Evolutionary conservation across 345 rosid genomes (phyloP), one percentile per base, ranked within the genome.

Genomic region (Eutrema yunnanense): DNA sequence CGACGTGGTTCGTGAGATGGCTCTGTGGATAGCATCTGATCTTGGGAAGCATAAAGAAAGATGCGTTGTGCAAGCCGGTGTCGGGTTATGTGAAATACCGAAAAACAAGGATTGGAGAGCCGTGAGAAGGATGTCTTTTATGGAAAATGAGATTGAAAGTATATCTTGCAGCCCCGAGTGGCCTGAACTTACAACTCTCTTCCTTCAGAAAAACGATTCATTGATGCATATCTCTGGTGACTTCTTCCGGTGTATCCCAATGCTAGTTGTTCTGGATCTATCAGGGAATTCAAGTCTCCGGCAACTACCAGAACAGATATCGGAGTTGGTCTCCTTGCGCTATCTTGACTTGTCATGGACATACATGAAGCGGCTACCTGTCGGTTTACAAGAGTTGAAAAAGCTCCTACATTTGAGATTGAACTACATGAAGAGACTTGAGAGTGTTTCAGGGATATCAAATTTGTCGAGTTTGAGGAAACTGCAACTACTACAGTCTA

Each of bases 201-300:
- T 81, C 26, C 78, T 80, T 1, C 22, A 27, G 27, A 1, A 34
- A 9, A 41, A 27, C 2, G 49, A 69, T 8, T 6, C 6, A 16
- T 4, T 81, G 30, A 60, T 58, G 53, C 44, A 19, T 8, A 60
- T 84, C 19, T 14, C 37, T 0, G 6, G 2, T 9, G 49, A 52
- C 0, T 79, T 82, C 62, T 81, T 80, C 34, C 60, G 56, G 3
- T 72, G n/a, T 11, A 32, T 68, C 43, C 63, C 40, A 6, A 71
- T 47, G 78, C 56, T 33, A 36, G 63, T 6, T 37, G 71, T 82
- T 44, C 26, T 83, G 16, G 80, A 77, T 56, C 51, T 86, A 0
- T 12, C 58, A 13, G 38, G 22, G 11, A 54, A 32, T 11, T 13
- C 40, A 13, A 12, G 36, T 12, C 40, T 54, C 22, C 1, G 11